A percentile compares a stretch with the other conserved stretches of the same genome.
Conservation (phyloP, 2,329 filamentous ascomycete species). For the Tolypocladium ovalisporum region DNA sequence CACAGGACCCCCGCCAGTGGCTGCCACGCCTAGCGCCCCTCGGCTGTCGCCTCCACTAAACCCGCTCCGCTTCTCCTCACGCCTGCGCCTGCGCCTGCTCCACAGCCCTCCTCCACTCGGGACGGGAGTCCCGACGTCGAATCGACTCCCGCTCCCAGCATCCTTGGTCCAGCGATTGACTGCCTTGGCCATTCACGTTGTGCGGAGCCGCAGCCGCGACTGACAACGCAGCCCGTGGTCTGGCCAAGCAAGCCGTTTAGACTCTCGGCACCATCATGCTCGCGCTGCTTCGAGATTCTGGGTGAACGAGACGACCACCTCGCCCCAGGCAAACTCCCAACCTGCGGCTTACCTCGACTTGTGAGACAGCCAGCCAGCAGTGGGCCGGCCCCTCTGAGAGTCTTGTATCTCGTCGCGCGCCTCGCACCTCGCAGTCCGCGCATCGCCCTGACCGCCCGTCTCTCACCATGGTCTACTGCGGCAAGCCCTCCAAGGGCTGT, state of each 20-base stretch:
- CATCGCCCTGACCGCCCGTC: neutral
- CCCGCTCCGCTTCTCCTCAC: neutral
- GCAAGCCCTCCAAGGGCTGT: conserved; percentile 46
- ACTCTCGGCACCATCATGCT: neutral
- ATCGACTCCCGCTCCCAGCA: neutral
- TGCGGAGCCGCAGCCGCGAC: neutral
- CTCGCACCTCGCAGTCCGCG: neutral
- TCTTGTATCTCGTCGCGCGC: neutral
- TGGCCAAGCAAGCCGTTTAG: neutral
- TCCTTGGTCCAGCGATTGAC: neutral
- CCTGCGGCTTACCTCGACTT: neutral
- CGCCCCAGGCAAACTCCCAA: neutral
- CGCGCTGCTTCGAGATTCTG: neutral
- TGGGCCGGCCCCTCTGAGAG: neutral
- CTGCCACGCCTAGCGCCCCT: neutral
- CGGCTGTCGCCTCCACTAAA: neutral
- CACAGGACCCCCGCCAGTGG: neutral
- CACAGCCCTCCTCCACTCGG: neutral
- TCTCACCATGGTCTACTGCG: conserved; percentile 42
- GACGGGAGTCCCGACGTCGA: neutral
- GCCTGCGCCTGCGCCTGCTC: too few relatives aligned
- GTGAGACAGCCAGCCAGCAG: neutral
- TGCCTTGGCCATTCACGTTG: neutral
- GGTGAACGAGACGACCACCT: neutral
- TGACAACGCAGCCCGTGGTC: too few relatives aligned